phyloP scores from a whole-genome alignment of 2,329 filamentous ascomycete species.

The Phialocephala subalpina region DNA sequence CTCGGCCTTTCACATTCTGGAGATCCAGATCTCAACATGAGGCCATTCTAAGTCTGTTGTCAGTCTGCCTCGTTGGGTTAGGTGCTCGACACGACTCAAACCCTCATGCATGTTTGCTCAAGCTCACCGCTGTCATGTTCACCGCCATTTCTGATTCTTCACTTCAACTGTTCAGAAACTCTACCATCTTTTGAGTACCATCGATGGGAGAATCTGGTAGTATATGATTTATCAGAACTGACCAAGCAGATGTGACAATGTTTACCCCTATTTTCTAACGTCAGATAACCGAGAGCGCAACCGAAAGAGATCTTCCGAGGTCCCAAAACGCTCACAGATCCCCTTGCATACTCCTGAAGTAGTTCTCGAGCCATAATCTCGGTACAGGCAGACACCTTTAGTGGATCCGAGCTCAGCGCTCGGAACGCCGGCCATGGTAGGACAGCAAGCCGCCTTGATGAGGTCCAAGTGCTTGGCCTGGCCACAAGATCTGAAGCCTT shows the following conservation, averaged over 20 bases:
- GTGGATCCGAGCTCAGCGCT: not conserved
- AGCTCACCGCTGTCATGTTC: not conserved
- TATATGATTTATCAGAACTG: not conserved
- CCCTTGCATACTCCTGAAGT: not conserved
- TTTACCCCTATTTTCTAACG: not conserved
- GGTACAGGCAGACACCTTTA: not conserved
- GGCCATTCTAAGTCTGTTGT: not conserved
- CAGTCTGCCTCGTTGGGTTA: not conserved
- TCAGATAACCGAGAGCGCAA: not conserved
- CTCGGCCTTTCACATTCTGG: not conserved
- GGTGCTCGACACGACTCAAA: not conserved
- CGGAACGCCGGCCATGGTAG: not conserved
- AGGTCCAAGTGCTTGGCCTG: too few species aligned
- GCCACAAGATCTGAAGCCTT: not conserved
- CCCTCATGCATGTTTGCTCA: not conserved
- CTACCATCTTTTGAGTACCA: not conserved
- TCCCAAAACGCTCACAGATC: slow-evolving; percentile 5
- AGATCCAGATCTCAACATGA: not conserved
- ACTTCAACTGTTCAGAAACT: not conserved
- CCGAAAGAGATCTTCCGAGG: not conserved
- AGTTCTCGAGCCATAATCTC: not conserved
- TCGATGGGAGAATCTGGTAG: not conserved
- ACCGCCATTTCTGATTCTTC: not conserved
- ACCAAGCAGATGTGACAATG: not conserved
- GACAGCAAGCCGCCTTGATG: too few species aligned